Evolutionary conservation across 495 filamentous ascomycete genomes (phyloP).

Genomic region (Rhypophila decipiens): DNA sequence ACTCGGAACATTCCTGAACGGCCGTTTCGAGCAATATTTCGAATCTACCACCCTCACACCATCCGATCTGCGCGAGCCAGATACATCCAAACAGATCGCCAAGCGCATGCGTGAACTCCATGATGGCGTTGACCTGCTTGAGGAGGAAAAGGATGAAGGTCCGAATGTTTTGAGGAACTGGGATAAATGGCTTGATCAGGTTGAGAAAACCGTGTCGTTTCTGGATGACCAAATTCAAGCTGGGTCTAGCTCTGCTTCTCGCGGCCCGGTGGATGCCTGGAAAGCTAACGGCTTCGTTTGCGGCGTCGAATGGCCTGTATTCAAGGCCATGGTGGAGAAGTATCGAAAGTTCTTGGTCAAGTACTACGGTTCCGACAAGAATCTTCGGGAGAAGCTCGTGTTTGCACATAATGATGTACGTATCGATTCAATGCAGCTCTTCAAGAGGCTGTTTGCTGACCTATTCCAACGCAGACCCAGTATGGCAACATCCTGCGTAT

Average conservation of each 20-base stretch:
- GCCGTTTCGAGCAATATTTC: slow-evolving; percentile 93
- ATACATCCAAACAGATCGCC: slow-evolving; percentile 88
- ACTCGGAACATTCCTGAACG: slow-evolving; percentile 90
- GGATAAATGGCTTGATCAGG: slow-evolving; percentile 88
- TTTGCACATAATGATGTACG: slow-evolving; percentile 97
- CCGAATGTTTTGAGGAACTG: slow-evolving; percentile 86
- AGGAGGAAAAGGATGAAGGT: slow-evolving; percentile 68
- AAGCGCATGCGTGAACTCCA: slow-evolving; percentile 97
- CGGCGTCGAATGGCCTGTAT: slow-evolving; percentile 76
- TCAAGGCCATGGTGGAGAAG: slow-evolving; percentile 66
- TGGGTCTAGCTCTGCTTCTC: slow-evolving; percentile 14
- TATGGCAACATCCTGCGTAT: slow-evolving; percentile 97
- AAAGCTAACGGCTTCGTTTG: slow-evolving; percentile 68
- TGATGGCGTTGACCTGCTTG: slow-evolving; percentile 80
- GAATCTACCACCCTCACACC: slow-evolving; percentile 73
- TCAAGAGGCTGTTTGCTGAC: slow-evolving; percentile 5
- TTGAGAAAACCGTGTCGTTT: slow-evolving; percentile 68
- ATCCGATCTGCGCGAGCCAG: slow-evolving; percentile 69
- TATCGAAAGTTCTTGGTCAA: slow-evolving; percentile 70
- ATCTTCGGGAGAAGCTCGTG: slow-evolving; percentile 67
- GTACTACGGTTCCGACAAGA: slow-evolving; percentile 59
- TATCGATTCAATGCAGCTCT: slow-evolving; percentile 6
- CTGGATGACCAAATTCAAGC: slow-evolving; percentile 60
- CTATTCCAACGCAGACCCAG: slow-evolving; percentile 61
- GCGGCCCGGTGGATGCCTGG: slow-evolving; percentile 44